phyloP scores from a whole-genome alignment of 495 filamentous ascomycete species.

The Lophiostoma macrostomum region DNA sequence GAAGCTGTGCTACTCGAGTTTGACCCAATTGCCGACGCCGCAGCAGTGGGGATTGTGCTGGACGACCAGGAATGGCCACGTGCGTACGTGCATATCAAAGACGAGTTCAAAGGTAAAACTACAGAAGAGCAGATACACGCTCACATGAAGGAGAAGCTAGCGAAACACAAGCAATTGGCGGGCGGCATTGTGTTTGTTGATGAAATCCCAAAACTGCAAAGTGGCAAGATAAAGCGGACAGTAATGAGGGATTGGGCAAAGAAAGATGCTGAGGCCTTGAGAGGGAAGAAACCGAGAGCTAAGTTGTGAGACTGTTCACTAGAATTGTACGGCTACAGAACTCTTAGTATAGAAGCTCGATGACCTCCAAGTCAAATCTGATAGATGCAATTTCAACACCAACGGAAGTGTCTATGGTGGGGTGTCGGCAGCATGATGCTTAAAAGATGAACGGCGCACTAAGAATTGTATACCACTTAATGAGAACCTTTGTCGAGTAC shows the following conservation, averaged over 20 bases:
- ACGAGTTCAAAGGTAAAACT: conserved; percentile 34
- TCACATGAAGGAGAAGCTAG: conserved; percentile 38
- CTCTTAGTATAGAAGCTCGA: too few species aligned
- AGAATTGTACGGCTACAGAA: too few species aligned
- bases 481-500: too few species aligned
- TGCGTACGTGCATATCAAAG: conserved; percentile 38
- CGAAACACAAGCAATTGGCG: conserved; percentile 40
- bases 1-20: conserved; percentile 44
- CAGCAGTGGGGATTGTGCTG: conserved; percentile 38
- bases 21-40: conserved; percentile 44
- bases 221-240: conserved; percentile 40
- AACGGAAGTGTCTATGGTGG: too few species aligned
- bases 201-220: conserved; percentile 39
- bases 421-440: too few species aligned
- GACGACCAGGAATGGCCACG: conserved; percentile 39
- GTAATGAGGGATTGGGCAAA: conserved; percentile 41
- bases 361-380: not conserved
- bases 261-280: conserved; percentile 32
- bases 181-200: conserved; percentile 41
- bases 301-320: conserved; percentile 17
- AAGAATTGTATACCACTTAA: too few species aligned
- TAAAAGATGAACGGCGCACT: too few species aligned
- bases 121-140: conserved; percentile 33
- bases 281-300: conserved; percentile 21
- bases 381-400: not conserved